Conservation (phyloP, 2,329 filamentous ascomycete species). For the Aspergillus vadensis region DNA sequence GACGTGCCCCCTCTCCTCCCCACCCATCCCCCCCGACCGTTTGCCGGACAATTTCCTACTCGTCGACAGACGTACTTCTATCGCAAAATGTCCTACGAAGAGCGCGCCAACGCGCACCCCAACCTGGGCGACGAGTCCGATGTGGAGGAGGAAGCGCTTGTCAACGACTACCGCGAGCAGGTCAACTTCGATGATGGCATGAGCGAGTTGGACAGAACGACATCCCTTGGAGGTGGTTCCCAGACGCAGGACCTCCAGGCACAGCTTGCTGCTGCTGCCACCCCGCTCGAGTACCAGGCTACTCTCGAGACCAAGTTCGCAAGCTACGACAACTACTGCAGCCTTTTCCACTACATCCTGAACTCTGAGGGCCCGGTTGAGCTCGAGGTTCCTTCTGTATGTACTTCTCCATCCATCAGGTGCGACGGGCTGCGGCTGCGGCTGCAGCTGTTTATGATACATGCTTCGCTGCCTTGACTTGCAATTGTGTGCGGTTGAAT, state of each 20-base stretch:
- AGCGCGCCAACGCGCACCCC: constrained; percentile 45
- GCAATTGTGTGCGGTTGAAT: constrained; percentile 13
- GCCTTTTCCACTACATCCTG: constrained; percentile 97
- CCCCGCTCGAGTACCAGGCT: constrained; percentile 93
- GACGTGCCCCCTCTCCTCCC: constrained; percentile 28
- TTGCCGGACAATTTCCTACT: constrained; percentile 17
- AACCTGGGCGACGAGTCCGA: constrained; percentile 78
- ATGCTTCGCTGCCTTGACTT: neutral
- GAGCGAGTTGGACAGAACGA: constrained; percentile 76
- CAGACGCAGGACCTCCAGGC: constrained; percentile 91
- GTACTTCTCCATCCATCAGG: constrained; percentile 42
- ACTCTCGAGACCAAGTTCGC: constrained; percentile 96
- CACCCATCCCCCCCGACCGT: constrained; percentile 24
- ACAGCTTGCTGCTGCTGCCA: constrained; percentile 85
- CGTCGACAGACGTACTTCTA: constrained; percentile 18
- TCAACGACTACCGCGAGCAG: constrained; percentile 94
- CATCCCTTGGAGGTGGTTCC: constrained; percentile 67
- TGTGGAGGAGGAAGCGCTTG: constrained; percentile 92
- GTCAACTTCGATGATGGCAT: constrained; percentile 89
- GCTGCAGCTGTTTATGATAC: neutral
- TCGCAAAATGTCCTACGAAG: constrained; percentile 48
- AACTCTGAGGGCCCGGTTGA: constrained; percentile 99
- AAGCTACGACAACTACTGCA: constrained; percentile 99
- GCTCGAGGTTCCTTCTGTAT: constrained; percentile 90
- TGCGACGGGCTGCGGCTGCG: neutral